Conservation (phyloP, 306 rosid genomes). For the Begonia masoniana region DNA sequence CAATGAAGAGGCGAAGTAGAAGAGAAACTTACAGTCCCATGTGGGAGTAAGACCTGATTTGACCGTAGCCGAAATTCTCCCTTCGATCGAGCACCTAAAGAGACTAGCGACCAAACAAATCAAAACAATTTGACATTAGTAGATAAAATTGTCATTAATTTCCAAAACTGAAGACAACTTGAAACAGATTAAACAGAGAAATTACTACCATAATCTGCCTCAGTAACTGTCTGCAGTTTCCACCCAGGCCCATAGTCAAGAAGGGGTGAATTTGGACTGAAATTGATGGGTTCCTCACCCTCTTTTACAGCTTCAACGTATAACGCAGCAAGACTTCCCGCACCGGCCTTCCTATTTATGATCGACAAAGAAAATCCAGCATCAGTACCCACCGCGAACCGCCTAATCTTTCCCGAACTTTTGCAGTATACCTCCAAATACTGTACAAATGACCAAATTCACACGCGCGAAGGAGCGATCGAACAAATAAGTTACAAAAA, state of each 20-base stretch:
- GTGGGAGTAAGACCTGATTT: neutral
- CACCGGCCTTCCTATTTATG: conserved; percentile 37
- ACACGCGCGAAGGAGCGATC: neutral
- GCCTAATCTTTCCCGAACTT: conserved; percentile 46
- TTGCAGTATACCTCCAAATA: conserved; percentile 51
- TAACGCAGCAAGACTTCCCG: conserved; percentile 14
- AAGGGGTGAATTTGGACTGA: conserved; percentile 49
- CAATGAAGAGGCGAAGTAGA: too few species aligned
- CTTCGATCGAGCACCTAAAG: neutral
- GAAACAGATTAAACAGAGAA: neutral
- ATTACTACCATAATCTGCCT: conserved; percentile 17
- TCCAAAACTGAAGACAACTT: neutral
- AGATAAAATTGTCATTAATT: neutral
- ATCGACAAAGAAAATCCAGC: conserved; percentile 51
- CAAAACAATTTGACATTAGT: neutral
- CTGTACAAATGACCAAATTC: conserved; percentile 12
- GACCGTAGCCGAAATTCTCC: neutral
- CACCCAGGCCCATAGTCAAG: conserved; percentile 40
- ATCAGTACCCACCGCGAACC: conserved; percentile 55
- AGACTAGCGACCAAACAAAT: neutral
- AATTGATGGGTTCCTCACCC: conserved; percentile 58
- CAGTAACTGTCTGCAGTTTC: conserved; percentile 45
- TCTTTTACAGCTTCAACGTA: conserved; percentile 58
- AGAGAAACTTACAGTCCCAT: neutral
- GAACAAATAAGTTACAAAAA: neutral